A percentile compares a stretch with the other conserved stretches of the same genome.
Conservation (phyloP, 1,139 yeast species). For the Hyphopichia buzzinii region DNA sequence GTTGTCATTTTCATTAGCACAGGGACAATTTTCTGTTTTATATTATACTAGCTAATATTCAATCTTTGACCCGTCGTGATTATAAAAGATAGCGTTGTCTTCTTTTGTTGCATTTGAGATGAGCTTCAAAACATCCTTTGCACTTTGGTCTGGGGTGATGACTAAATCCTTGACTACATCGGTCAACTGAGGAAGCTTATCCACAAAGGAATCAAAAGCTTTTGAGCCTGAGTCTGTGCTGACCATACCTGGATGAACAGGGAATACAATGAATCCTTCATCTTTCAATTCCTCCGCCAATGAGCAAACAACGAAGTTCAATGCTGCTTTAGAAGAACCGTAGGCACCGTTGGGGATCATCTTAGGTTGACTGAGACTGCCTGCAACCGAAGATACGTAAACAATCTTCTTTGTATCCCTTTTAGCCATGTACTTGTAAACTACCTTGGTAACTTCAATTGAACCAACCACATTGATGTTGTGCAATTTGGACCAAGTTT, state of each 20-base stretch:
- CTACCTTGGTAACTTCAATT: conserved; percentile 7
- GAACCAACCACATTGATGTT: conserved; percentile 10
- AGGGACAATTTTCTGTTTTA: too few relatives aligned
- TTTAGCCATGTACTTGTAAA: conserved; percentile 19
- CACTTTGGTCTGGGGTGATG: conserved; percentile 10
- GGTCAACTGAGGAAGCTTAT: conserved; percentile 6
- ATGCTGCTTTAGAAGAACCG: conserved; percentile 34
- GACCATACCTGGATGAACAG: conserved; percentile 31
- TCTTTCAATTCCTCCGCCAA: conserved; percentile 9
- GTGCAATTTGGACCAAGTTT: conserved; percentile 12
- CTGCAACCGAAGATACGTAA: conserved; percentile 22
- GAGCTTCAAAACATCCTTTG: conserved; percentile 1
- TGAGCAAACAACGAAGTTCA: conserved; percentile 20
- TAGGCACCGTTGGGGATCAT: conserved; percentile 11
- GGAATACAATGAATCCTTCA: conserved; percentile 12
- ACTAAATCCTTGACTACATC: conserved; percentile 10
- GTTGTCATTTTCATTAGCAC: too few relatives aligned
- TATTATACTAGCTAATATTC: too few relatives aligned
- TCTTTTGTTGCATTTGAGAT: not conserved
- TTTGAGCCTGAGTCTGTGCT: conserved; percentile 21
- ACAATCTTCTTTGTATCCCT: conserved; percentile 20
- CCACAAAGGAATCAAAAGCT: conserved; percentile 1
- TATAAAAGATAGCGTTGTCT: too few relatives aligned
- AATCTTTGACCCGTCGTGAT: too few relatives aligned
- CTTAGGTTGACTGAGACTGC: conserved; percentile 13